Evolutionary conservation across 495 filamentous ascomycete genomes (phyloP).

Genomic region (Friedmanniomyces endolithicus): DNA sequence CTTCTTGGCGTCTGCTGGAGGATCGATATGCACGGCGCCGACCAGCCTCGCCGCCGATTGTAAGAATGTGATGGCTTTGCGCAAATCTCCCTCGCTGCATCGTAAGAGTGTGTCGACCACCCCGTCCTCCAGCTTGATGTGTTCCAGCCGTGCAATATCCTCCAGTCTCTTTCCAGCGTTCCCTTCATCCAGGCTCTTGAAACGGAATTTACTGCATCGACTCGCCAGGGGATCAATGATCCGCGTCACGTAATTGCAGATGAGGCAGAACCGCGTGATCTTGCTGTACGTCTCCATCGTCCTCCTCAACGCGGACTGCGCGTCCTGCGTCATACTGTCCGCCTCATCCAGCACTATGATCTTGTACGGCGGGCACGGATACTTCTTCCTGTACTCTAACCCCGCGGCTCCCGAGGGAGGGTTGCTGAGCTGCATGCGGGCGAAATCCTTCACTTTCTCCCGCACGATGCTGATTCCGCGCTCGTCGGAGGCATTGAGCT

Average conservation of each 20-base stretch:
- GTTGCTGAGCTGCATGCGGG: conserved; percentile 81
- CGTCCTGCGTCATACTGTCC: conserved; percentile 97
- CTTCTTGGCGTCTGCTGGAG: conserved; percentile 22
- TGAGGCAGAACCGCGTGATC: conserved; percentile 92
- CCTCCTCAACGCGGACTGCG: conserved; percentile 77
- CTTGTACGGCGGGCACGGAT: conserved; percentile 95
- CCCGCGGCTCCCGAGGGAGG: conserved; percentile 44
- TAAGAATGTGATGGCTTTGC: conserved; percentile 91
- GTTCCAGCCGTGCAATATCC: conserved; percentile 69
- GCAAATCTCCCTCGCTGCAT: conserved; percentile 84
- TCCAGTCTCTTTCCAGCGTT: conserved; percentile 63
- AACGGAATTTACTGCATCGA: conserved; percentile 91
- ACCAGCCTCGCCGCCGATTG: conserved; percentile 80
- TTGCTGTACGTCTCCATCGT: conserved; percentile 97
- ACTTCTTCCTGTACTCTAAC: conserved; percentile 54
- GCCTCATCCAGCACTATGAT: conserved; percentile 97
- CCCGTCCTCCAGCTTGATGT: conserved; percentile 59
- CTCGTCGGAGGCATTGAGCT: conserved; percentile 98
- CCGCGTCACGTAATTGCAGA: conserved; percentile 96
- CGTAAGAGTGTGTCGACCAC: conserved; percentile 71
- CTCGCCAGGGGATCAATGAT: conserved; percentile 94
- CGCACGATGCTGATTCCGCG: conserved; percentile 93
- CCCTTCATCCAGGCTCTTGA: conserved; percentile 82
- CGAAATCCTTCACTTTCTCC: conserved; percentile 98
- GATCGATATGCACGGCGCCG: conserved; percentile 37